A percentile compares a stretch with the other conserved stretches of the same genome.
Conservation (phyloP, 139 green algal genomes). For the Chlorella sp. region DNA sequence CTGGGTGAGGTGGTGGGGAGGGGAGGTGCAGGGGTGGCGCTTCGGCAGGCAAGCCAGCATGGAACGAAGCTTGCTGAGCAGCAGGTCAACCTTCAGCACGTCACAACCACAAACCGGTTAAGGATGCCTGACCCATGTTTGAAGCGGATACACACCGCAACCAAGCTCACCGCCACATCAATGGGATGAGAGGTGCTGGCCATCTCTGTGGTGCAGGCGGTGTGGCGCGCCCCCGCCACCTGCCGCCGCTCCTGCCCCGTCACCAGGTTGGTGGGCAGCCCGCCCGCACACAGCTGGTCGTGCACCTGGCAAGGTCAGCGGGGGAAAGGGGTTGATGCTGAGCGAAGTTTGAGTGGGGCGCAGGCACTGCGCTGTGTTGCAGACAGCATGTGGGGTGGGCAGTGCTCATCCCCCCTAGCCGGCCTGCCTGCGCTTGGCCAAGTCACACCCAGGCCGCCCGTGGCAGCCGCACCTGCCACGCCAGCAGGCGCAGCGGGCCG, state of each 20-base stretch:
- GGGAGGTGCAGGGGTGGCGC: neutral
- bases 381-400: too few relatives aligned
- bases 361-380: too few relatives aligned
- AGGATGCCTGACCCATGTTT: too few relatives aligned
- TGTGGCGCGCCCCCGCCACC: conserved; percentile 78
- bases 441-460: neutral
- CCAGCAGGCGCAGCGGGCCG: conserved; percentile 92
- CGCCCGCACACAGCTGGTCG: conserved; percentile 51
- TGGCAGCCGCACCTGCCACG: conserved; percentile 77
- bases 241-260: conserved; percentile 87
- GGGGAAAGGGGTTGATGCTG: too few relatives aligned
- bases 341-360: too few relatives aligned
- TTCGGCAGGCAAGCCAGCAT: neutral
- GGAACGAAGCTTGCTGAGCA: too few relatives aligned
- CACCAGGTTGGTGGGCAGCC: conserved; percentile 57
- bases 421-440: too few relatives aligned
- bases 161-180: conserved; percentile 26
- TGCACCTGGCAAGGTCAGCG: conserved; percentile 37
- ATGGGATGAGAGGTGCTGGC: conserved; percentile 46
- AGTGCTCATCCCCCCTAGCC: too few relatives aligned
- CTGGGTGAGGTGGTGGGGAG: conserved; percentile 67
- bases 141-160: too few relatives aligned
- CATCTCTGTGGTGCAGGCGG: conserved; percentile 96
- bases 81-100: too few relatives aligned
- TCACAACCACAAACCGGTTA: too few relatives aligned